Evolutionary conservation across 1,284 basidiomycete species (phyloP), one percentile per base, ranked within the genome.

Genomic region (Pholiota adiposa): DNA sequence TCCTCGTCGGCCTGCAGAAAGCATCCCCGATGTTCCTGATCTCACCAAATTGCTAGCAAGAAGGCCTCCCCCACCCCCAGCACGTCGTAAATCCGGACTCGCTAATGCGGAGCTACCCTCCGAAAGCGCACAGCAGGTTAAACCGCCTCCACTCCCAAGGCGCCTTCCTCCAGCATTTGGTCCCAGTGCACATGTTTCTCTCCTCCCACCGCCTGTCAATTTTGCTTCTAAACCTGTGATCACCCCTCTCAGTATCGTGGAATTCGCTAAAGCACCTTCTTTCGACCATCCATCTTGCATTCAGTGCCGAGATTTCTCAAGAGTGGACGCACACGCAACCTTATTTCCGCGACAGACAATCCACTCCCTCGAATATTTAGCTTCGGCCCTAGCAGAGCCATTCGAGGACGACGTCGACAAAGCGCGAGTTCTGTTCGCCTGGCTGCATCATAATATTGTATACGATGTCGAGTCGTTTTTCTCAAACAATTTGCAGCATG

Each of bases 361-460:
- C 0, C 58, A 66, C 23, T 76, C 77, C 1, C 65, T 79, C 1
- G 68, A 73, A 46, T 67, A 74, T 51, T 74, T 82, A 38, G 78
- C 79, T 0, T 66, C 72, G 54, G 70, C 73, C 59, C 69, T 81
- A 38, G 75, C 76, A 11, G 70, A 68, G 25, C 79, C 79, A n/a
- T 82, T 79, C 63, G 52, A 64, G 8, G 71, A 71, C 33, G 76
- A 79, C 60, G 73, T 74, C 3, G 79, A 81, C 55, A 80, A 80
- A 64, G 78, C 75, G 40, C 69, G 80, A 56, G 76, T 75, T 7
- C 74, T 81, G 46, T 81, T 79, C 65, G 73, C 73, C 25, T 82
- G 80, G 80, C 68, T 80, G 23, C 77, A 80, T 60, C 69, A 75
- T 58, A 82, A 81, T 61, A 75, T 81, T 59, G 69, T 70, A 7